Conservation (phyloP, 139 green algal genomes). For the Picochlorum sp. region DNA sequence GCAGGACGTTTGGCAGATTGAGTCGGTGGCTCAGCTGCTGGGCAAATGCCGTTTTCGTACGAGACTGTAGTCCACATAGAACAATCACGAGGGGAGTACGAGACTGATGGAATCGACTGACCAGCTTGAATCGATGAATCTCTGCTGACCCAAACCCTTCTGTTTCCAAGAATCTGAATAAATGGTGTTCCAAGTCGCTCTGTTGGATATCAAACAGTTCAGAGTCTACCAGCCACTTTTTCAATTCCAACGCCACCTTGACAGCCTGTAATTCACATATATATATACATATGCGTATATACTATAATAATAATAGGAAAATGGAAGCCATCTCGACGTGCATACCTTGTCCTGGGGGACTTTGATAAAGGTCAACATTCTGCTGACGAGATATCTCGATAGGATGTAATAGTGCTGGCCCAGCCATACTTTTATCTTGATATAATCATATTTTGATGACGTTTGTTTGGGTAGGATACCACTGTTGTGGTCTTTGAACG, state of each 20-base stretch:
- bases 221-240: conserved; percentile 89
- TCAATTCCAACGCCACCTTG: conserved; percentile 85
- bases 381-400: conserved; percentile 79
- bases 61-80: conserved; percentile 69
- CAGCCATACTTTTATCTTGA: conserved; percentile 77
- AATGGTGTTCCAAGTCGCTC: conserved; percentile 60
- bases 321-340: too few species aligned
- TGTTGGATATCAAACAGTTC: conserved; percentile 57
- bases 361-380: conserved; percentile 85
- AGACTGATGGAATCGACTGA: conserved; percentile 64
- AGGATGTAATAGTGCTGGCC: conserved; percentile 88
- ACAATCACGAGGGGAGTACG: conserved; percentile 73
- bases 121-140: conserved; percentile 71
- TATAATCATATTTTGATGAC: conserved; percentile 67
- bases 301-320: too few species aligned
- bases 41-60: conserved; percentile 84
- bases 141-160: conserved; percentile 67
- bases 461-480: background rate
- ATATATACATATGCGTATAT: too few species aligned
- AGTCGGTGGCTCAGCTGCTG: conserved; percentile 83
- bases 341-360: conserved; percentile 68
- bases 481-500: too few species aligned
- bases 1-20: conserved; percentile 91
- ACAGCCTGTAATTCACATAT: conserved; percentile 48
- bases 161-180: conserved; percentile 68